These are phyloP conservation scores for Curvularia lunata DNA, from an alignment of 2,329 filamentous ascomycete genomes.

Conservation along the genomic window DNA sequence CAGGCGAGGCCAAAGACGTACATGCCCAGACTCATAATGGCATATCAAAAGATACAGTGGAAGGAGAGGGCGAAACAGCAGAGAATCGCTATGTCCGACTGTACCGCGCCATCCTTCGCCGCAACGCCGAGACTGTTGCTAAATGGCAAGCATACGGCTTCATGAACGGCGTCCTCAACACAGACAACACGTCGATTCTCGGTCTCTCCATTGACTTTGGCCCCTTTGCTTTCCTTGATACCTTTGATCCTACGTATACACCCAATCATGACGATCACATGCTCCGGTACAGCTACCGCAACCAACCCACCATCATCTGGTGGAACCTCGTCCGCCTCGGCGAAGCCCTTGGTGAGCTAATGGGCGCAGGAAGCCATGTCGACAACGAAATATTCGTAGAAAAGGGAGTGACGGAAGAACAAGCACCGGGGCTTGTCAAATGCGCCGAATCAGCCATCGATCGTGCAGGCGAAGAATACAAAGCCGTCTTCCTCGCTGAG, in stretches of 20 bases:
- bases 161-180: constrained; percentile 98
- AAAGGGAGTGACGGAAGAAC: constrained; percentile 74
- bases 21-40: constrained; percentile 53
- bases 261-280: constrained; percentile 94
- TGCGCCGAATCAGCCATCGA: constrained; percentile 85
- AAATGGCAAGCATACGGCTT: constrained; percentile 99
- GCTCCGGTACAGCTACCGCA: constrained; percentile 88
- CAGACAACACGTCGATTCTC: constrained; percentile 92
- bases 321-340: constrained; percentile 95
- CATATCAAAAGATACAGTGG: constrained; percentile 63
- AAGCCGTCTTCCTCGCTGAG: constrained; percentile 82
- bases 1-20: constrained; percentile 58
- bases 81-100: constrained; percentile 88
- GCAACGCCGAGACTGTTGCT: constrained; percentile 87
- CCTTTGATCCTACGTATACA: constrained; percentile 92
- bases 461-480: constrained; percentile 84
- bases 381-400: constrained; percentile 75
- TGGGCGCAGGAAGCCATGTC: constrained; percentile 75
- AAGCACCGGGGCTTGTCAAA: constrained; percentile 72
- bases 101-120: constrained; percentile 83
- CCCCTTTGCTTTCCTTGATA: constrained; percentile 96
- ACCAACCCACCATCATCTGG: constrained; percentile 96
- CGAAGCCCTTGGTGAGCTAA: constrained; percentile 84
- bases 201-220: constrained; percentile 94
- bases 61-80: constrained; percentile 71